Evolutionary conservation across 345 rosid species (phyloP), one percentile per base, ranked within the genome.

Genomic region (Aquilaria yunnanensis): DNA sequence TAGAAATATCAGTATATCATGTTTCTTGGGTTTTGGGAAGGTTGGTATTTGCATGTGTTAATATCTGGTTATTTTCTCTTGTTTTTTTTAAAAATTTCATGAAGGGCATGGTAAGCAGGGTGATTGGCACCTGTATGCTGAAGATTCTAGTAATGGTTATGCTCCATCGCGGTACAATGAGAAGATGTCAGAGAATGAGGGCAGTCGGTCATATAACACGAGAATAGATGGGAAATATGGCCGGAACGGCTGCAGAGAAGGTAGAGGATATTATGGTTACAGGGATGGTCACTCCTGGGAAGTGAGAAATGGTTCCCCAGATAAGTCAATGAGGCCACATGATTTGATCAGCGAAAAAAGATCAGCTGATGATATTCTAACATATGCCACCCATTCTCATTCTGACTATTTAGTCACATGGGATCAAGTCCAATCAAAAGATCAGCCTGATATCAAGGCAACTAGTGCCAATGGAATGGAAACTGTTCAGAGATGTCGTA

Each of bases 71-170:
- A 11, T 58, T 48, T 48, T 59, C 59, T 43, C 54, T 48, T 60
- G 68, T 68, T 66, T 81, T 47, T 64, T 75, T 65, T 23, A 62
- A 74, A 62, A 78, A 56, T 74, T 69, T 64, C 67, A 66, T 84
- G 78, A 80, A 91, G 96, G 90, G 84, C 86, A 94, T 72, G 89
- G 82, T 77, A 90, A 85, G 97, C 95, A 85, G 80, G 92, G 92
- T 63, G 83, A 82, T 43, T 87, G 90, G 80, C 83, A 84, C 78
- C 54, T 73, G 74, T 84, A 81, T 77, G 68, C 71, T 8, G 92
- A 87, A 51, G 96, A 94, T 56, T 62, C 80, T 73, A 80, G 85
- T 72, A 80, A 83, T 74, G 85, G 86, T 47, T 86, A 82, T 49
- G 62, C 66, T 50, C 81, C 92, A 32, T 77, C 77, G 34, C 70